These are phyloP conservation scores for Fusarium napiforme DNA, from an alignment of 2,329 filamentous ascomycete genomes.

Conservation along the genomic window DNA sequence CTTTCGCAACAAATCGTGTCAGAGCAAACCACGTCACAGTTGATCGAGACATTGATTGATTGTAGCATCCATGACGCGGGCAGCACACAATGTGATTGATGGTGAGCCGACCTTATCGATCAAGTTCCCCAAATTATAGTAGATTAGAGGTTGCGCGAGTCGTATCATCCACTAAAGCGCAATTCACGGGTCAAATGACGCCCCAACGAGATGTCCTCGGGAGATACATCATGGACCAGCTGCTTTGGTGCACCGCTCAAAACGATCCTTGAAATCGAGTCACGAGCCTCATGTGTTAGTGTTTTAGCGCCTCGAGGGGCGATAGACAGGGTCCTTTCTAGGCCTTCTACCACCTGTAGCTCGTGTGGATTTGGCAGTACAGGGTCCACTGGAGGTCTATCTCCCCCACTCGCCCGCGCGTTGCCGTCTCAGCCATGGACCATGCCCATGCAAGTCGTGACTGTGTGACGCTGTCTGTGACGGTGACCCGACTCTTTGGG, in stretches of 20 bases:
- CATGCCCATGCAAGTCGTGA: slow-evolving; percentile 36
- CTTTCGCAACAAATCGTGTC: background rate
- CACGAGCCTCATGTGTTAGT: slow-evolving; percentile 37
- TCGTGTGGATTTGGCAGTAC: slow-evolving; percentile 1
- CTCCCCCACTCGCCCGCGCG: slow-evolving; percentile 25
- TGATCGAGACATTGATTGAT: background rate
- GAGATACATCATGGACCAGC: slow-evolving; percentile 5
- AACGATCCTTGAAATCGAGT: slow-evolving; percentile 38
- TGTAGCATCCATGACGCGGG: slow-evolving; percentile 32
- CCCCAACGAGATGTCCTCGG: slow-evolving; percentile 14
- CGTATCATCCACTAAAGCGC: slow-evolving; percentile 31
- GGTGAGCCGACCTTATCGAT: slow-evolving; percentile 32
- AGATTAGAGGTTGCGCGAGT: slow-evolving; percentile 20
- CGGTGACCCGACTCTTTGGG: slow-evolving; percentile 42
- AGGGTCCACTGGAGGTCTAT: slow-evolving; percentile 5
- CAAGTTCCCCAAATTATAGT: slow-evolving; percentile 32
- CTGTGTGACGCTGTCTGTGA: slow-evolving; percentile 39
- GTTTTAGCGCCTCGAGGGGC: slow-evolving; percentile 25
- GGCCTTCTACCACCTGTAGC: slow-evolving; percentile 20
- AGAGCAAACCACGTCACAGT: background rate
- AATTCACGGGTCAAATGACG: slow-evolving; percentile 43
- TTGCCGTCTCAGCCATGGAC: slow-evolving; percentile 44
- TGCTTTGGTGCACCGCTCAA: slow-evolving; percentile 16
- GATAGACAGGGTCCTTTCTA: slow-evolving; percentile 25
- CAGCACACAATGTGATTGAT: slow-evolving; percentile 9